These are phyloP conservation scores for Byssochlamys sp. DNA, from an alignment of 2,329 filamentous ascomycete genomes.

Conservation along the genomic window DNA sequence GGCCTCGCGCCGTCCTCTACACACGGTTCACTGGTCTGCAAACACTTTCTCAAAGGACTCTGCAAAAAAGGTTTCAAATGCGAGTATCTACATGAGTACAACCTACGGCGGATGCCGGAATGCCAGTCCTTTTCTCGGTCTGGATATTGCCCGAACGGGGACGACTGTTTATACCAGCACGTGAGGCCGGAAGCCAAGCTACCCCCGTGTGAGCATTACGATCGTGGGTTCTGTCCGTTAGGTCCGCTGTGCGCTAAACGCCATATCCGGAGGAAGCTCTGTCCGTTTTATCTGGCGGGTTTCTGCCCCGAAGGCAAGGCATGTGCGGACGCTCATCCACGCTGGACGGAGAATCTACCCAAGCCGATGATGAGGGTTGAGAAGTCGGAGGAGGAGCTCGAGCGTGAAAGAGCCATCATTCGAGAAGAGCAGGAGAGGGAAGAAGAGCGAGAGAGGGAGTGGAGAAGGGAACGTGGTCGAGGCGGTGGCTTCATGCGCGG, in stretches of 20 bases:
- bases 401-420: constrained; percentile 45
- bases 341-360: constrained; percentile 59
- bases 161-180: constrained; percentile 90
- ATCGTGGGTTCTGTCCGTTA: constrained; percentile 85
- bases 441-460: constrained; percentile 46
- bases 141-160: constrained; percentile 89
- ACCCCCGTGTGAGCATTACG: constrained; percentile 80
- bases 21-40: constrained; percentile 68
- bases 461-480: constrained; percentile 44
- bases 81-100: constrained; percentile 98
- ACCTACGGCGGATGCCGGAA: constrained; percentile 94
- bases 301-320: constrained; percentile 78
- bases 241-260: constrained; percentile 80
- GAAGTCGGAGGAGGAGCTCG: constrained; percentile 62
- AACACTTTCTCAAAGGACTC: constrained; percentile 92
- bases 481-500: constrained; percentile 37
- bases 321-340: constrained; percentile 73
- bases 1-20: constrained; percentile 32
- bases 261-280: constrained; percentile 73
- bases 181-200: constrained; percentile 72
- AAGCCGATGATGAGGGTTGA: constrained; percentile 54
- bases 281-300: constrained; percentile 77
- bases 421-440: constrained; percentile 52
- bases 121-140: constrained; percentile 93
- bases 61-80: constrained; percentile 96